phyloP scores from a whole-genome alignment of 2,329 filamentous ascomycete species.

The Cercospora sp. region DNA sequence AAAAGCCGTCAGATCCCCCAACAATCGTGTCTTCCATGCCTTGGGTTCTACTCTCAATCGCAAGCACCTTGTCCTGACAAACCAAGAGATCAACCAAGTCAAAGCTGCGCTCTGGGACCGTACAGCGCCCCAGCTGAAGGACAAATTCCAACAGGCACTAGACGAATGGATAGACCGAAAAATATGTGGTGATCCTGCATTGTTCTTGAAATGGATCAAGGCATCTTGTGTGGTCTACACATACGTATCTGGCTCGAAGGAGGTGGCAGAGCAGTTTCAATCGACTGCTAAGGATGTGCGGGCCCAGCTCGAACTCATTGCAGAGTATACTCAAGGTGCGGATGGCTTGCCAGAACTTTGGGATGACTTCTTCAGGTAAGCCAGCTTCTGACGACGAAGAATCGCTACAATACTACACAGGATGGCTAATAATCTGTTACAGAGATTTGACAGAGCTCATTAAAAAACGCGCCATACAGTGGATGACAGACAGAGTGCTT shows the following conservation, averaged over 20 bases:
- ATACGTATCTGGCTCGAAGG: background rate
- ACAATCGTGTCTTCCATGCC: background rate
- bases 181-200: background rate
- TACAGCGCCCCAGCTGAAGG: too few species aligned
- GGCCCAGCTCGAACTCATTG: background rate
- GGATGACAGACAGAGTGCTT: too few species aligned
- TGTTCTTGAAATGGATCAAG: slow-evolving; percentile 6
- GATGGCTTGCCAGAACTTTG: background rate
- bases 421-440: background rate
- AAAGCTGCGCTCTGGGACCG: background rate
- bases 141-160: background rate
- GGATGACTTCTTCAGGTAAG: slow-evolving; percentile 10
- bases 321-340: background rate
- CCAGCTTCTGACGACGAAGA: background rate
- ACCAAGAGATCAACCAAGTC: background rate
- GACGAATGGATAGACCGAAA: background rate
- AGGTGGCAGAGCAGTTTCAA: background rate
- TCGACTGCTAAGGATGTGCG: background rate
- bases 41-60: slow-evolving; percentile 1
- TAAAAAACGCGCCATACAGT: too few species aligned
- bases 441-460: too few species aligned
- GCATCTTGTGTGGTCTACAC: background rate
- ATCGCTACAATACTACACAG: background rate
- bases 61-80: background rate
- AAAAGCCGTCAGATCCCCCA: background rate